Percentiles rank a stretch among this genome's conserved stretches.
phyloP scores from a whole-genome alignment of 1,284 basidiomycete species.

The Pascua sp. region DNA sequence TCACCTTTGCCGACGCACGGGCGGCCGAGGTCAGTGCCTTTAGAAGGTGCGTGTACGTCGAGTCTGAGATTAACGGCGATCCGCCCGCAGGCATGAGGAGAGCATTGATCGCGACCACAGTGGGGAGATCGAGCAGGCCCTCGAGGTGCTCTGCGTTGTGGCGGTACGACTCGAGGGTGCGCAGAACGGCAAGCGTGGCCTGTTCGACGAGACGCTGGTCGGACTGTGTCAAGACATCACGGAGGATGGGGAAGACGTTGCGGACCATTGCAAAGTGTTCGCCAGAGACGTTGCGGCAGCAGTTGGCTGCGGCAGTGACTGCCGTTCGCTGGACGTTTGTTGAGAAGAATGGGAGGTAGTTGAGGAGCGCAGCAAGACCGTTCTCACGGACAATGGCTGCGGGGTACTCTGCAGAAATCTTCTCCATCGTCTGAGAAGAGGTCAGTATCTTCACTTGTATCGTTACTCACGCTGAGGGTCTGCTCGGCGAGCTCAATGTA shows the following conservation, averaged over 20 bases:
- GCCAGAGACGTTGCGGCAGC: constrained; percentile 80
- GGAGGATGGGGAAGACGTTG: constrained; percentile 85
- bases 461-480: constrained; percentile 76
- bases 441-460: constrained; percentile 17
- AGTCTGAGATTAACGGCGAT: constrained; percentile 73
- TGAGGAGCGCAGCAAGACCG: constrained; percentile 82
- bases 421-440: constrained; percentile 76
- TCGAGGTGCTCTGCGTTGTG: constrained; percentile 79
- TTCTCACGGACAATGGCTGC: constrained; percentile 90
- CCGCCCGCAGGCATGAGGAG: constrained; percentile 82
- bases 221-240: constrained; percentile 81
- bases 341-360: constrained; percentile 94
- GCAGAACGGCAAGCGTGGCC: constrained; percentile 86
- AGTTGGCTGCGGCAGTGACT: constrained; percentile 91
- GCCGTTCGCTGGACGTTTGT: constrained; percentile 94
- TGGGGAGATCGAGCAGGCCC: constrained; percentile 72
- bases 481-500: constrained; percentile 96
- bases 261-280: constrained; percentile 84
- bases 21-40: constrained; percentile 80
- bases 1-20: constrained; percentile 78
- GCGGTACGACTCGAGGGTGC: constrained; percentile 86
- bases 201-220: constrained; percentile 93
- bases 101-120: constrained; percentile 76
- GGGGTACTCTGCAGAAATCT: constrained; percentile 93
- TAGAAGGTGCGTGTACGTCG: constrained; percentile 83